Percentiles rank a stretch among this genome's conserved stretches.
These are phyloP conservation scores for Herpetomonas samuelpessoai DNA, from an alignment of 208 protist species.

Conservation along the genomic window DNA sequence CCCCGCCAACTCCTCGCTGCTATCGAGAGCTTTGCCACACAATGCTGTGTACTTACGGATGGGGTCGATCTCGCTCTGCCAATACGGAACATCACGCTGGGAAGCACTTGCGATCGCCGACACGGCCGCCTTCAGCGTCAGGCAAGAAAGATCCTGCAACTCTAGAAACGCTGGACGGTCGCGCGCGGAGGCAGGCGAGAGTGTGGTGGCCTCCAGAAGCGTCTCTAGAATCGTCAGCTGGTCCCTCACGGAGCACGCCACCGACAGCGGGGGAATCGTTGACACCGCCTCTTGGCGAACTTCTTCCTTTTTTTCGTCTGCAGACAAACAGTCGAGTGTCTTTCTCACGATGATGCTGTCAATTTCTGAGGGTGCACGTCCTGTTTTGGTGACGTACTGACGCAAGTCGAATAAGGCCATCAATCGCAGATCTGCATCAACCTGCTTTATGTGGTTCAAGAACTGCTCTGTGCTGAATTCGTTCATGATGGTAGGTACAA, in stretches of 20 bases:
- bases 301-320: slow-evolving; percentile 23
- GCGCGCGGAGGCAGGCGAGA: slow-evolving; percentile 8
- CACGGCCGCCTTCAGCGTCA: slow-evolving; percentile 43
- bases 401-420: slow-evolving; percentile 73
- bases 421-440: slow-evolving; percentile 59
- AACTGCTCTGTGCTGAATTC: slow-evolving; percentile 34
- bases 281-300: slow-evolving; percentile 32
- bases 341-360: slow-evolving; percentile 21
- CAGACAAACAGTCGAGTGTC: slow-evolving; percentile 37
- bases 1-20: slow-evolving; percentile 5
- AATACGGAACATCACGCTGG: slow-evolving; percentile 29
- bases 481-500: not conserved
- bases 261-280: slow-evolving; percentile 22
- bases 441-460: slow-evolving; percentile 44
- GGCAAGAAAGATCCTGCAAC: slow-evolving; percentile 33
- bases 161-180: slow-evolving; percentile 24
- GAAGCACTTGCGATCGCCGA: slow-evolving; percentile 34
- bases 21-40: slow-evolving; percentile 9
- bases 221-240: slow-evolving; percentile 27
- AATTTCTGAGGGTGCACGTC: slow-evolving; percentile 3
- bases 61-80: slow-evolving; percentile 32
- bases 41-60: not conserved
- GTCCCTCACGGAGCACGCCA: slow-evolving; percentile 19
- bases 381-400: slow-evolving; percentile 19
- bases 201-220: slow-evolving; percentile 23